Base-by-base conservation (phyloP, 1,284 basidiomycete species). In the Tetrapyrgos nigripes region DNA sequence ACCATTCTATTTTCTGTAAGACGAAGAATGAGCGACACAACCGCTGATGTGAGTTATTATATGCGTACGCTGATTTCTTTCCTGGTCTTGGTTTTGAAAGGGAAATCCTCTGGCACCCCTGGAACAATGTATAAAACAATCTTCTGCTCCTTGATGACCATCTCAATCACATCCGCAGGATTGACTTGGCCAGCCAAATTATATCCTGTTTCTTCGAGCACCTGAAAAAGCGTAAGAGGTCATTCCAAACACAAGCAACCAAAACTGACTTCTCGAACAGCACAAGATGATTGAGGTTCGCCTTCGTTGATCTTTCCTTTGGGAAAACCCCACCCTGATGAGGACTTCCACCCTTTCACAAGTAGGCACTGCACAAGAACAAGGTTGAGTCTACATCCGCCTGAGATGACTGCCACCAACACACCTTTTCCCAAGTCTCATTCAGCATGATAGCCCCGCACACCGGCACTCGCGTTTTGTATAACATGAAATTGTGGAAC, bases 61-160 rank as follows among this genome's bases (percentile, higher is more conserved):
- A n/a, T n/a, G n/a, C 93, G 71, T 81, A 98, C 96, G 69, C 96
- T 97, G 68, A 99, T 99, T 80, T 99, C 97, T 76, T 98, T 98
- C 61, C 97, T 83, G 2, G 97, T 99, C 74, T 91, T 89, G 4
- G 97, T 97, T 75, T 94, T 86, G 77, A 99, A 98, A 13, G 83
- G 81, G 62, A 89, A 97, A 68, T 91, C 86, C 75, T 98, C 96
- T 55, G 92, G 87, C n/a, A 99, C 88, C 45, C 90, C 91, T 21
- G 91, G 85, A 24, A 98, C 93, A 67, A 99, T 89, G 76, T 92
- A 99, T 62, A 99, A 80, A 35, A 95, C 94, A 57, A 99, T 92
- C 64, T 84, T 85, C 71, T 96, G 93, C 66, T 97, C 95, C 70
- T 88, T 91, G 75, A 97, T 94, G 44, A 91, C 91, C 69, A 95